Percentiles rank a stretch among this genome's conserved stretches.
Evolutionary conservation across 179 eudicot species (phyloP).

Genomic region (Spinacia oleracea): DNA sequence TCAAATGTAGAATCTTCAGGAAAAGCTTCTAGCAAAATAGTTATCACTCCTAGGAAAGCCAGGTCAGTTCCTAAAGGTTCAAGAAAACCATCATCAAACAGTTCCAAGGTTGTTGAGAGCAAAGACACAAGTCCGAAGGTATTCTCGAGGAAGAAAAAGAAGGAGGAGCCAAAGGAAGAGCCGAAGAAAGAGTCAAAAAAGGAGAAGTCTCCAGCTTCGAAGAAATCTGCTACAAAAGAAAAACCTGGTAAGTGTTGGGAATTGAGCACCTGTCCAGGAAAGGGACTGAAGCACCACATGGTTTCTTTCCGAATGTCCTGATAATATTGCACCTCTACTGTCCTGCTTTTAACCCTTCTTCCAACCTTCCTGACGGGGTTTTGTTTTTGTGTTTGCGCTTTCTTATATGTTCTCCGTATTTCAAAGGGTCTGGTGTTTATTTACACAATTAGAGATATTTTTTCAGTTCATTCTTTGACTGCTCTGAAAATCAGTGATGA

Average conservation of each 20-base stretch:
- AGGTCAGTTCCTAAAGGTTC: slow-evolving; percentile 49
- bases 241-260: slow-evolving; percentile 31
- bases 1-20: slow-evolving; percentile 44
- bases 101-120: slow-evolving; percentile 38
- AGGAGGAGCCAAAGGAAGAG: slow-evolving; percentile 47
- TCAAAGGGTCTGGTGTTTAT: too few relatives aligned
- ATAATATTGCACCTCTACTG: background rate
- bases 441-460: too few relatives aligned
- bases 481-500: too few relatives aligned
- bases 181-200: slow-evolving; percentile 41
- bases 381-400: background rate
- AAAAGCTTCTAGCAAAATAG: slow-evolving; percentile 51
- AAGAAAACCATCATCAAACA: slow-evolving; percentile 49
- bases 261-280: background rate
- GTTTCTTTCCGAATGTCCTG: background rate
- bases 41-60: slow-evolving; percentile 44
- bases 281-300: slow-evolving; percentile 2
- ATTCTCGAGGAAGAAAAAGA: slow-evolving; percentile 70
- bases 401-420: too few relatives aligned
- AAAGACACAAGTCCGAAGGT: slow-evolving; percentile 57
- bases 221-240: slow-evolving; percentile 47
- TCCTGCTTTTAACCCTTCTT: background rate
- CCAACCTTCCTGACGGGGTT: background rate
- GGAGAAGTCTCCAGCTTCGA: slow-evolving; percentile 56
- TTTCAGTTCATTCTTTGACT: too few relatives aligned